A percentile compares a stretch with the other conserved stretches of the same genome.
Conservation (phyloP, 192 early-diverging fungal genomes). For the Linderina pennispora region DNA sequence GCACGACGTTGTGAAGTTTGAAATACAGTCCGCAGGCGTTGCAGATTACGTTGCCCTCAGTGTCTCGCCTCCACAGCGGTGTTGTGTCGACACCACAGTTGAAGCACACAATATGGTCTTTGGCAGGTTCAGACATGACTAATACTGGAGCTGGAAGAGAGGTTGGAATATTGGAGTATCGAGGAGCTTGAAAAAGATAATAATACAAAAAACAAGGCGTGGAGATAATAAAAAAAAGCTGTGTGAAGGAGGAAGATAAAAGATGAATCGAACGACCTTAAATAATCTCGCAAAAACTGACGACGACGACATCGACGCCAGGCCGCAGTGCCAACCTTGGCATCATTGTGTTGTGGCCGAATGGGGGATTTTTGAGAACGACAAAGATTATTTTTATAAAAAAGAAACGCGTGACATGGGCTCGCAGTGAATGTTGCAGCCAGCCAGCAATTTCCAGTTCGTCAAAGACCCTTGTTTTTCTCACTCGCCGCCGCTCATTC, state of each 20-base stretch:
- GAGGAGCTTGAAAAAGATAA: background rate
- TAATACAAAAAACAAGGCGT: background rate
- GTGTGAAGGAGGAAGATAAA: conserved; percentile 14
- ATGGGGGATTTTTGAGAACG: too few species aligned
- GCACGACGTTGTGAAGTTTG: conserved; percentile 67
- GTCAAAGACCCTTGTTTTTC: too few species aligned
- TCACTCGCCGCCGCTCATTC: too few species aligned
- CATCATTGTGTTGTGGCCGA: too few species aligned
- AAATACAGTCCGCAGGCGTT: conserved; percentile 93
- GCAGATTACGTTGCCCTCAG: conserved; percentile 65
- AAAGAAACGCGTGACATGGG: too few species aligned
- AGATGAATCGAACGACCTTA: conserved; percentile 9
- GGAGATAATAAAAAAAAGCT: conserved; percentile 4
- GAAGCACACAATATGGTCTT: conserved; percentile 40
- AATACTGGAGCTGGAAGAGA: too few species aligned
- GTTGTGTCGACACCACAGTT: conserved; percentile 67
- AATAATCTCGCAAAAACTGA: too few species aligned
- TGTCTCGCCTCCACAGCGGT: conserved; percentile 72
- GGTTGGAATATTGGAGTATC: background rate
- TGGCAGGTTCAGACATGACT: background rate
- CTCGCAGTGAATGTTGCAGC: too few species aligned
- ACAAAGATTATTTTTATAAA: too few species aligned
- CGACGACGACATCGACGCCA: background rate
- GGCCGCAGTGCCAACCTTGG: background rate
- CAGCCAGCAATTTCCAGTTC: too few species aligned